These are phyloP conservation scores for Malus hybrid DNA, from an alignment of 331 rosid species.

Conservation along the genomic window DNA sequence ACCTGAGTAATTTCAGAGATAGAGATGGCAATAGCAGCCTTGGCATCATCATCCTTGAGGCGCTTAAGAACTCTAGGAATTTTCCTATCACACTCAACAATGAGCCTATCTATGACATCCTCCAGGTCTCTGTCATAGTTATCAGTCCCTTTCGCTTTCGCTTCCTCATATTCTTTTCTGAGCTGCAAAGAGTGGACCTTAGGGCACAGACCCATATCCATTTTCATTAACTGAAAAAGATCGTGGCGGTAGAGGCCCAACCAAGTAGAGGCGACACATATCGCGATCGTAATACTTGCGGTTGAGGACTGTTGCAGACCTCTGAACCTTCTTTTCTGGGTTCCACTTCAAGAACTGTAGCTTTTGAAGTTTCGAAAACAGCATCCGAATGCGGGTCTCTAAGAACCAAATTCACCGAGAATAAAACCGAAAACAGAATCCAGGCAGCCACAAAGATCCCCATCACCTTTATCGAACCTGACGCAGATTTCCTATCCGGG, in stretches of 20 bases:
- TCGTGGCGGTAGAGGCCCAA: too few species aligned
- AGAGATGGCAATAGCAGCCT: slow-evolving; percentile 96
- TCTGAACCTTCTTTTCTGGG: slow-evolving; percentile 6
- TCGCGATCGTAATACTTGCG: too few species aligned
- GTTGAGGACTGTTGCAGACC: too few species aligned
- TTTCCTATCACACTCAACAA: slow-evolving; percentile 93
- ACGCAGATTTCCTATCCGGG: slow-evolving; percentile 24
- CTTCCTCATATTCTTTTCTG: slow-evolving; percentile 97
- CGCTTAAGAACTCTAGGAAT: slow-evolving; percentile 90
- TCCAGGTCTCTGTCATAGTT: slow-evolving; percentile 92
- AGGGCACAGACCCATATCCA: slow-evolving; percentile 99
- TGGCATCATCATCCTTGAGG: slow-evolving; percentile 96
- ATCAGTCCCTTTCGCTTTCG: slow-evolving; percentile 59
- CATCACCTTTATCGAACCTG: slow-evolving; percentile 42
- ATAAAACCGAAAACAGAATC: slow-evolving; percentile 53
- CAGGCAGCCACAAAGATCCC: slow-evolving; percentile 43
- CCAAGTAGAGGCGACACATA: too few species aligned
- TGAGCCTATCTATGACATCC: slow-evolving; percentile 91
- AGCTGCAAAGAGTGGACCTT: slow-evolving; percentile 97
- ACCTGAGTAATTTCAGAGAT: slow-evolving; percentile 95
- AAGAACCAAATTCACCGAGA: slow-evolving; percentile 60
- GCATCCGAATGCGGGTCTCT: slow-evolving; percentile 65
- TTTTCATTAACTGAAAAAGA: slow-evolving; percentile 35
- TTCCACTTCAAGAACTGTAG: slow-evolving; percentile 20
- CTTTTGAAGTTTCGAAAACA: slow-evolving; percentile 24